Evolutionary conservation across 495 filamentous ascomycete species (phyloP), one percentile per base, ranked within the genome.

Genomic region (Amorphotheca resinae): DNA sequence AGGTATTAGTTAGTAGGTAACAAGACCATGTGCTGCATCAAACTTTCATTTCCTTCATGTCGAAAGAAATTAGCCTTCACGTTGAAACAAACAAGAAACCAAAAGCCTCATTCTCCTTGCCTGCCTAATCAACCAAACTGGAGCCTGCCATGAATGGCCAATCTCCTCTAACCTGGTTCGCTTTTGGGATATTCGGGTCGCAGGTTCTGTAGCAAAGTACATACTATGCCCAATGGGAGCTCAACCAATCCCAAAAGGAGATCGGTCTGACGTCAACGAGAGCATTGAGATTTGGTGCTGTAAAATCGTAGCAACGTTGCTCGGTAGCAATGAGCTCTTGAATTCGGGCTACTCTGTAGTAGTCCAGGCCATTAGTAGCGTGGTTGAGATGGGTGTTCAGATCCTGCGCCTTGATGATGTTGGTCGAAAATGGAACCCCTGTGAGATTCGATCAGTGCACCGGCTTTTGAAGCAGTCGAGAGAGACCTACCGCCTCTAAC

Each of bases 281-380:
- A 4, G 46, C 14, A 38, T 69, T 69, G 33, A 70, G 60, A 49
- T 59, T 67, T 9, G 64, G 54, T n/a, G 57, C 37, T 1, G 52
- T 41, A 40, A 66, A 68, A 49, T 70, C 67, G 54, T 69, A 72
- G 16, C 62, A 55, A 1, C 65, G 60, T 48, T 68, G 59, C 31
- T 64, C 57, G 1, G 69, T 72, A 18, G 67, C 70, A 31, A 72
- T 65, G 22, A 71, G 58, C 20, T 64, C 49, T 16, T 60, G 58
- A 4, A 66, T 33, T 4, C 46, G 44, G 11, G 40, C 39, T 20
- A 44, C 47, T 14, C 47, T 52, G 21, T 34, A 36, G 14, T 30
- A 45, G 25, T 56, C 50, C 39, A 50, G 43, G 21, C 41, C 39
- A 33, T 50, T 46, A 6, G 31, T 36, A 3, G 53, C 53, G 38